Percentiles rank a stretch among this genome's conserved stretches.
These are phyloP conservation scores for Penicillium canescens DNA, from an alignment of 495 filamentous ascomycete species.

Conservation along the genomic window DNA sequence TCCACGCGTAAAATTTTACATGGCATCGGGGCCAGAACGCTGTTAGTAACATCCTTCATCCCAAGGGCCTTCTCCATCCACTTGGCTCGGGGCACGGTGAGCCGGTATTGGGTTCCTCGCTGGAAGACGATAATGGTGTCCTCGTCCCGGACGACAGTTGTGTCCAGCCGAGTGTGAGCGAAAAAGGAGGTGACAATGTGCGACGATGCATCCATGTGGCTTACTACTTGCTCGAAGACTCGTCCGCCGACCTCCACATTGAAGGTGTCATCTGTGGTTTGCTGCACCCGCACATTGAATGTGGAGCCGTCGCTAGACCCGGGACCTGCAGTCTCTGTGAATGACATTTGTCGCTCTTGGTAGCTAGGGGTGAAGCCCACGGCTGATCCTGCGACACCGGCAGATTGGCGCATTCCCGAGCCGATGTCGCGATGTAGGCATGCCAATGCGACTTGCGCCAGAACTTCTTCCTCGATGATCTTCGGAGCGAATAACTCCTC, in stretches of 20 bases:
- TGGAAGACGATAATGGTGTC: slow-evolving; percentile 80
- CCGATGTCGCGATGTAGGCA: slow-evolving; percentile 50
- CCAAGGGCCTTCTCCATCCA: slow-evolving; percentile 90
- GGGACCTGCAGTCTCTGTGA: slow-evolving; percentile 37
- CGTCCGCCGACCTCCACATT: slow-evolving; percentile 60
- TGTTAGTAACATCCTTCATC: slow-evolving; percentile 75
- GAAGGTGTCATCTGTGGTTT: slow-evolving; percentile 63
- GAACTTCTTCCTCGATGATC: slow-evolving; percentile 61
- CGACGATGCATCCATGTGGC: slow-evolving; percentile 36
- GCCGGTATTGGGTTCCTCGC: slow-evolving; percentile 71
- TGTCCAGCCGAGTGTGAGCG: slow-evolving; percentile 76
- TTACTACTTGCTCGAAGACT: slow-evolving; percentile 46
- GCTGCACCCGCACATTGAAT: slow-evolving; percentile 66
- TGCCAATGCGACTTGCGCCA: slow-evolving; percentile 81
- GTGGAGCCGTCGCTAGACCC: slow-evolving; percentile 31
- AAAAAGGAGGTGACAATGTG: slow-evolving; percentile 59
- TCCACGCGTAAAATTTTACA: slow-evolving; percentile 89
- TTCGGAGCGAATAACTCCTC: slow-evolving; percentile 66
- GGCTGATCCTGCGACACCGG: slow-evolving; percentile 28
- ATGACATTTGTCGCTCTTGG: slow-evolving; percentile 57
- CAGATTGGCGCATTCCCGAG: slow-evolving; percentile 16
- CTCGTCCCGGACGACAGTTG: slow-evolving; percentile 70
- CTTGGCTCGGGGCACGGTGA: slow-evolving; percentile 64
- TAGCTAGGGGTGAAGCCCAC: slow-evolving; percentile 56
- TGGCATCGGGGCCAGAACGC: slow-evolving; percentile 89